Conservation (phyloP, 2,329 filamentous ascomycete species). For the Cladosporium austrohemisphaericum region DNA sequence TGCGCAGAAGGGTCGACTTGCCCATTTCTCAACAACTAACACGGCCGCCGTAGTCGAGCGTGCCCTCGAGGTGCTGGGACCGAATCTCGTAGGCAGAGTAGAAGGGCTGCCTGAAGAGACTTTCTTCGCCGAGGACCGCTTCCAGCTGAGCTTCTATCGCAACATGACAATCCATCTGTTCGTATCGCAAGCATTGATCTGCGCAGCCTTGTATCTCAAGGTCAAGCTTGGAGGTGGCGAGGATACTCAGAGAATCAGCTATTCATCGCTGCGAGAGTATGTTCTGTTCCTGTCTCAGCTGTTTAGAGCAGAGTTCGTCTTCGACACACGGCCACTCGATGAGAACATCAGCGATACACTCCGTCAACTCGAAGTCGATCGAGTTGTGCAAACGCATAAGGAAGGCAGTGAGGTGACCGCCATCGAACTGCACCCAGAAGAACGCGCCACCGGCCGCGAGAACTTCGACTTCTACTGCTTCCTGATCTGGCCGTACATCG, state of each 20-base stretch:
- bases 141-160: slow-evolving; percentile 95
- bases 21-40: slow-evolving; percentile 80
- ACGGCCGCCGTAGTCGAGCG: slow-evolving; percentile 81
- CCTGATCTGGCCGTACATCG: slow-evolving; percentile 96
- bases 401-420: slow-evolving; percentile 53
- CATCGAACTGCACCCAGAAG: slow-evolving; percentile 71
- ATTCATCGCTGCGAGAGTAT: slow-evolving; percentile 68
- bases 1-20: slow-evolving; percentile 84
- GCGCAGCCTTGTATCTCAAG: slow-evolving; percentile 81
- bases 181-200: slow-evolving; percentile 87
- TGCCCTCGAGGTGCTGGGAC: slow-evolving; percentile 85
- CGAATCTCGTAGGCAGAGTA: slow-evolving; percentile 77
- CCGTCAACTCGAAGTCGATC: slow-evolving; percentile 69
- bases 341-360: slow-evolving; percentile 80
- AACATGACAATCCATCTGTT: slow-evolving; percentile 99
- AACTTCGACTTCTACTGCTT: slow-evolving; percentile 99
- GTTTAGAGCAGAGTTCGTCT: slow-evolving; percentile 96
- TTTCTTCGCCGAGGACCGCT: slow-evolving; percentile 87
- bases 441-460: slow-evolving; percentile 76
- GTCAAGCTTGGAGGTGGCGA: slow-evolving; percentile 90
- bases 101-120: slow-evolving; percentile 82
- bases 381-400: slow-evolving; percentile 66
- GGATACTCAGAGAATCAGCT: slow-evolving; percentile 62
- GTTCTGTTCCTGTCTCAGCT: slow-evolving; percentile 88
- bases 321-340: slow-evolving; percentile 77